Conservation (phyloP, 2,329 filamentous ascomycete genomes). For the Aspergillus phoenicis region DNA sequence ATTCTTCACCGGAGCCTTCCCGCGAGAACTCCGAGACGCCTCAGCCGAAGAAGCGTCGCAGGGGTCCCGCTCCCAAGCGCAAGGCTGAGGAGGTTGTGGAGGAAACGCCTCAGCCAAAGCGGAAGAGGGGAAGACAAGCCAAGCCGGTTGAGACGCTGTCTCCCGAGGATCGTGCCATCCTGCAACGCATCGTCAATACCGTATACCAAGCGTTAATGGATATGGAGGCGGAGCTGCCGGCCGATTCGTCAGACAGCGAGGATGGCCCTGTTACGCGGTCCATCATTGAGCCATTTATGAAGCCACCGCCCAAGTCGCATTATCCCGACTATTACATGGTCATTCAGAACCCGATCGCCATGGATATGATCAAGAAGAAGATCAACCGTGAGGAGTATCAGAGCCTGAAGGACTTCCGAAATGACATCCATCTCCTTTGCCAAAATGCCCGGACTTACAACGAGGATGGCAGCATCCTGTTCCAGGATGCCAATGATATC, state of each 20-base stretch:
- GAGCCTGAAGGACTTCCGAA: constrained; percentile 75
- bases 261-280: constrained; percentile 66
- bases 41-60: constrained; percentile 76
- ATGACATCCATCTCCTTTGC: constrained; percentile 82
- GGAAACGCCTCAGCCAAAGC: constrained; percentile 74
- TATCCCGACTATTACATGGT: constrained; percentile 96
- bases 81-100: constrained; percentile 80
- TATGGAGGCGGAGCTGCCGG: constrained; percentile 72
- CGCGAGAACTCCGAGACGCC: constrained; percentile 81
- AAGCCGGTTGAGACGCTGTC: constrained; percentile 70
- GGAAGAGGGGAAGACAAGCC: constrained; percentile 71
- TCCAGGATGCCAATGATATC: constrained; percentile 88
- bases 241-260: constrained; percentile 55
- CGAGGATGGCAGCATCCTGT: constrained; percentile 89
- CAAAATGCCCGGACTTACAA: constrained; percentile 95
- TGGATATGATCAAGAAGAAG: constrained; percentile 91
- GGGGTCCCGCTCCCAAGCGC: constrained; percentile 78
- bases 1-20: constrained; percentile 77
- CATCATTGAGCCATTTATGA: constrained; percentile 92
- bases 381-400: constrained; percentile 96
- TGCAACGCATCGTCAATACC: constrained; percentile 76
- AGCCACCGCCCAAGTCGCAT: constrained; percentile 81
- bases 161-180: constrained; percentile 69
- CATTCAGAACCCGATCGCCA: constrained; percentile 89
- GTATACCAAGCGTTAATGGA: constrained; percentile 81